Percentiles rank a stretch among this genome's conserved stretches.
phyloP scores from a whole-genome alignment of 2,329 filamentous ascomycete species.

The Penicillium sp. region DNA sequence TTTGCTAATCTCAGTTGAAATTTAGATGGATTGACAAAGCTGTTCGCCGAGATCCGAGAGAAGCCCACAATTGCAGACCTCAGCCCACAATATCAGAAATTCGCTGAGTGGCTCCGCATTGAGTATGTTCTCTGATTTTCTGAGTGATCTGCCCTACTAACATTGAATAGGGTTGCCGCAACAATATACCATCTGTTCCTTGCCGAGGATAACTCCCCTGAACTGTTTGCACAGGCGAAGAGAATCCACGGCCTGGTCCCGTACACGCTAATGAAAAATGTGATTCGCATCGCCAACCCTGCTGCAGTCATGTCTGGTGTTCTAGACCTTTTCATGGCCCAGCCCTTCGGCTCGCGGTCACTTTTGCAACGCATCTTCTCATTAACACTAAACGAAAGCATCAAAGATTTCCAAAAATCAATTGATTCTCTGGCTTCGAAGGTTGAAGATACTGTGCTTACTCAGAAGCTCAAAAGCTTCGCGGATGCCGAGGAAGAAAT shows the following conservation, averaged over 20 bases:
- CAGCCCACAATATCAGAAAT: conserved; percentile 94
- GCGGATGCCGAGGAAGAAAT: conserved; percentile 71
- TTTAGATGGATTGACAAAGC: conserved; percentile 78
- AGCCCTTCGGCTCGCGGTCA: conserved; percentile 87
- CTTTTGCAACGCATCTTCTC: conserved; percentile 93
- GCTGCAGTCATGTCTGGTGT: conserved; percentile 96
- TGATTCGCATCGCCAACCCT: conserved; percentile 93
- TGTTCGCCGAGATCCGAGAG: conserved; percentile 89
- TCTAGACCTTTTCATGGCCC: conserved; percentile 90
- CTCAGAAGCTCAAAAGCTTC: conserved; percentile 78
- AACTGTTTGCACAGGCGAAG: conserved; percentile 90
- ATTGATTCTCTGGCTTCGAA: conserved; percentile 76
- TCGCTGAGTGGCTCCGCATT: conserved; percentile 96
- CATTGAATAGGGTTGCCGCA: conserved; percentile 66
- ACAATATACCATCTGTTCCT: conserved; percentile 97
- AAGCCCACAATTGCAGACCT: conserved; percentile 85
- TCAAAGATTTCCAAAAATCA: conserved; percentile 78
- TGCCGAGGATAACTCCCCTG: conserved; percentile 95
- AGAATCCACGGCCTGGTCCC: conserved; percentile 93
- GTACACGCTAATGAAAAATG: conserved; percentile 91
- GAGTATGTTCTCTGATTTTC: conserved; percentile 53
- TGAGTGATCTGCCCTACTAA: conserved; percentile 13
- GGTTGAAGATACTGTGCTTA: conserved; percentile 77
- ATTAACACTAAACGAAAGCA: conserved; percentile 85
- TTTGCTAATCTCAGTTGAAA: conserved; percentile 8